Evolutionary conservation across 768 basidiomycete genomes (phyloP), one percentile per base, ranked within the genome.

Genomic region (Mycena olivaceomarginata): DNA sequence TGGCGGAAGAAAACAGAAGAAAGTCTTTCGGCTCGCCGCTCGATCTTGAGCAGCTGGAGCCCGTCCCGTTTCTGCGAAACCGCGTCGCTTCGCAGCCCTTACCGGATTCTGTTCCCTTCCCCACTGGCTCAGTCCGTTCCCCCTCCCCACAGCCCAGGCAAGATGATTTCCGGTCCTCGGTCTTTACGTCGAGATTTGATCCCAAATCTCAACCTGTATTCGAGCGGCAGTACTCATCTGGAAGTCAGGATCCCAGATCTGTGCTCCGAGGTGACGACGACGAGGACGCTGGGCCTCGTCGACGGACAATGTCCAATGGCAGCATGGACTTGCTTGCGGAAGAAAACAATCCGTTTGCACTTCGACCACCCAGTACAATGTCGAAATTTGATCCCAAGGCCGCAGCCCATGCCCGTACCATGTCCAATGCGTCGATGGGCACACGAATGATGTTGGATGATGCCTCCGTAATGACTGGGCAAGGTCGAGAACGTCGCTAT

Each of bases 381-480:
- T 96, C 95, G 22, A 90, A 93, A 43, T 95, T 97, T 82, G 96
- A 97, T 83, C 95, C 95, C n/a, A 96, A 96, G 83, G 87, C 87
- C 25, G 87, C 86, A 13, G 86, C 85, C n/a, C 92, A 91, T 82
- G 87, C 88, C 40, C 91, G 94, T 45, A 92, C 93, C 10, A 74
- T 88, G 74, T 96, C 95, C 5, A 92, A 91, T 74, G 92, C 89
- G 8, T 94, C 95, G 1, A 83, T 93, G 83, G 94, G 92, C 9
- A 93, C 95, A 40, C 90, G 90, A 62, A 87, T 93, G 81, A 86
- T 93, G 70, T 84, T 92, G 53, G 93, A 93, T 72, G 88, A 82
- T 71, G 81, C 82, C 56, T 90, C 89, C 22, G 81, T 88, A 41
- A 85, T 87, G 83, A 88, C 88, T 64, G 87, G 85, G 45, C 84